A percentile compares a stretch with the other conserved stretches of the same genome.
Evolutionary conservation across 2,329 filamentous ascomycete species (phyloP).

Genomic region (Teratosphaeria pseudoeucalypti): DNA sequence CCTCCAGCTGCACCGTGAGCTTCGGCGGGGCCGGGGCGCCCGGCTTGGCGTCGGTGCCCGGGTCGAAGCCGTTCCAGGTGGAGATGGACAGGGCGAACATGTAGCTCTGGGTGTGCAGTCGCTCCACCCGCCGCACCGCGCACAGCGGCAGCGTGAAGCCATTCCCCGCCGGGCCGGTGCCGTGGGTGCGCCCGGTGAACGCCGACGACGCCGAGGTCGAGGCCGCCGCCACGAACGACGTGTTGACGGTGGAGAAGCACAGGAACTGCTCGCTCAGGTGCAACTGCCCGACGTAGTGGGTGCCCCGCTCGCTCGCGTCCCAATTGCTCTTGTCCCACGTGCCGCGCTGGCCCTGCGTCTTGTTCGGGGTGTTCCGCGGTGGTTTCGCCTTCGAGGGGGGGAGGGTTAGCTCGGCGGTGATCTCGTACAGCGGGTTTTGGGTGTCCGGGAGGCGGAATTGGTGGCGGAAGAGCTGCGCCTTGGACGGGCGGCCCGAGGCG

Average conservation of each 20-base stretch:
- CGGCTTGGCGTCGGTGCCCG: slow-evolving; percentile 33
- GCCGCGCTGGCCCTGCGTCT: slow-evolving; percentile 15
- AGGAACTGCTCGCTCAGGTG: slow-evolving; percentile 91
- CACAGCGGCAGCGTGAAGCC: slow-evolving; percentile 92
- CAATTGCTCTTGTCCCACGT: slow-evolving; percentile 55
- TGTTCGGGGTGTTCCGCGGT: slow-evolving; percentile 6
- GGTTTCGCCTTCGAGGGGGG: slow-evolving; percentile 46
- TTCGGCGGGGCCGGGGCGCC: slow-evolving; percentile 60
- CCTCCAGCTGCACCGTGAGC: slow-evolving; percentile 83
- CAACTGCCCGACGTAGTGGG: slow-evolving; percentile 78
- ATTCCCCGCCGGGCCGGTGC: slow-evolving; percentile 84
- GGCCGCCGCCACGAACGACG: slow-evolving; percentile 73
- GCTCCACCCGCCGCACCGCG: slow-evolving; percentile 81
- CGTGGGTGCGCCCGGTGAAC: slow-evolving; percentile 88
- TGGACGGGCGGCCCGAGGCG: slow-evolving; percentile 74
- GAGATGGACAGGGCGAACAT: slow-evolving; percentile 88
- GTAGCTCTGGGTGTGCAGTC: slow-evolving; percentile 84
- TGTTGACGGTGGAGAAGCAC: slow-evolving; percentile 89
- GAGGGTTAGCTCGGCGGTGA: slow-evolving; percentile 89
- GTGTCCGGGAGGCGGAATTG: slow-evolving; percentile 92
- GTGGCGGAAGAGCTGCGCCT: slow-evolving; percentile 83
- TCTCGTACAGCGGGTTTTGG: slow-evolving; percentile 90
- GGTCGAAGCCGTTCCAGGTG: slow-evolving; percentile 70
- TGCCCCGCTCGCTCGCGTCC: slow-evolving; percentile 51
- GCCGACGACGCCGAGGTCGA: slow-evolving; percentile 69